A percentile compares a stretch with the other conserved stretches of the same genome.
Evolutionary conservation across 495 filamentous ascomycete genomes (phyloP).

Genomic region (Aspergillus sparsus): DNA sequence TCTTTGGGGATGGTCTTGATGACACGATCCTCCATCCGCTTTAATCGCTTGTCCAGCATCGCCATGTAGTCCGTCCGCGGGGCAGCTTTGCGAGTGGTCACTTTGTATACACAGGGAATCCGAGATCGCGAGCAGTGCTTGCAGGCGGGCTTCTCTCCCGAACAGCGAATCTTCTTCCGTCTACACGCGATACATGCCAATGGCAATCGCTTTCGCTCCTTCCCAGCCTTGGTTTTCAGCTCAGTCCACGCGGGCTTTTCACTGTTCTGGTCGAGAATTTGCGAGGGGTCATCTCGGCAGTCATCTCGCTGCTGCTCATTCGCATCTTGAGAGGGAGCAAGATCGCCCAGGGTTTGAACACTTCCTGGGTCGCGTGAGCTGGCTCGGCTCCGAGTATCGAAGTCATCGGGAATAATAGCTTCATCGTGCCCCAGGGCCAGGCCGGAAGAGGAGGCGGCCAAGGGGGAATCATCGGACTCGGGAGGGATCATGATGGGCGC

Average conservation of each 20-base stretch:
- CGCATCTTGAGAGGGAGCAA: conserved; percentile 22
- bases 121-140: conserved; percentile 93
- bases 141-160: conserved; percentile 95
- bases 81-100: conserved; percentile 92
- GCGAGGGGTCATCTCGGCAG: conserved; percentile 34
- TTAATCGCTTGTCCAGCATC: conserved; percentile 91
- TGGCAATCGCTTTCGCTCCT: conserved; percentile 90
- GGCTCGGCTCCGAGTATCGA: conserved; percentile 47
- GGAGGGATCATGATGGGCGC: conserved; percentile 49
- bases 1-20: conserved; percentile 94
- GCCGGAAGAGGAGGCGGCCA: conserved; percentile 33
- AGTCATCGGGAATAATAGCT: conserved; percentile 35
- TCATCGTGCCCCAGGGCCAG: conserved; percentile 36
- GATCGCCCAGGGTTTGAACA: conserved; percentile 30
- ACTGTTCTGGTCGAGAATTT: conserved; percentile 37
- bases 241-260: conserved; percentile 82
- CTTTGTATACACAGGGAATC: conserved; percentile 98
- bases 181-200: conserved; percentile 95
- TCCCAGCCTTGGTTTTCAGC: conserved; percentile 96
- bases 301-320: conserved; percentile 31
- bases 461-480: conserved; percentile 42
- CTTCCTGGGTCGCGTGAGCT: conserved; percentile 47
- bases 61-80: conserved; percentile 98
- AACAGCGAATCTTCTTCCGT: conserved; percentile 97
- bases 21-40: conserved; percentile 95